These are phyloP conservation scores for Mucor irregularis DNA, from an alignment of 371 early-diverging fungal genomes.

Conservation along the genomic window DNA sequence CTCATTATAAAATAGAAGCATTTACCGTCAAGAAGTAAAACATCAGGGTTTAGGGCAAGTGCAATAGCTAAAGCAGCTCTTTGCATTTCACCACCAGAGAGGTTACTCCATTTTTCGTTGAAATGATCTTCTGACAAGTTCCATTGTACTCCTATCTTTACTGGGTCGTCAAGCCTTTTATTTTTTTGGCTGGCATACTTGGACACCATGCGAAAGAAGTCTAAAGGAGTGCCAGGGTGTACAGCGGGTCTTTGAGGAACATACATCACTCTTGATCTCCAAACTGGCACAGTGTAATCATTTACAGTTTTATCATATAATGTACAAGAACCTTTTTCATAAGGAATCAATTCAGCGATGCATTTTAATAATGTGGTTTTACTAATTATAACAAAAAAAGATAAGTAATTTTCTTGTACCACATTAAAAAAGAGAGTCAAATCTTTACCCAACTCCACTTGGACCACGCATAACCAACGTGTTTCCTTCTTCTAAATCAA, in stretches of 20 bases:
- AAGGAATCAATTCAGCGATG: slow-evolving; percentile 72
- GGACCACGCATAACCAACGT: slow-evolving; percentile 71
- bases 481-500: slow-evolving; percentile 59
- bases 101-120: slow-evolving; percentile 70
- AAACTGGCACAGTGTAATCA: slow-evolving; percentile 67
- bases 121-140: slow-evolving; percentile 68
- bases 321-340: slow-evolving; percentile 60
- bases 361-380: slow-evolving; percentile 88
- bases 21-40: slow-evolving; percentile 82
- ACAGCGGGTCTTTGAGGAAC: slow-evolving; percentile 83
- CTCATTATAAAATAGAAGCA: background rate
- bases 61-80: slow-evolving; percentile 82
- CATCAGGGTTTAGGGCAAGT: slow-evolving; percentile 75
- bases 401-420: slow-evolving; percentile 6
- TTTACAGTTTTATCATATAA: slow-evolving; percentile 61
- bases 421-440: background rate
- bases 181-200: slow-evolving; percentile 59
- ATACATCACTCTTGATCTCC: slow-evolving; percentile 83
- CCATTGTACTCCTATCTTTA: slow-evolving; percentile 67
- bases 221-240: slow-evolving; percentile 74
- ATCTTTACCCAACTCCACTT: slow-evolving; percentile 69
- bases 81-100: slow-evolving; percentile 92
- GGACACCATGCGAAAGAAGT: slow-evolving; percentile 62
- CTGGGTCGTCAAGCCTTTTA: slow-evolving; percentile 57
- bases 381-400: slow-evolving; percentile 39